Evolutionary conservation across 805 yeast species (phyloP).

Genomic region (Pichia kluyveri): DNA sequence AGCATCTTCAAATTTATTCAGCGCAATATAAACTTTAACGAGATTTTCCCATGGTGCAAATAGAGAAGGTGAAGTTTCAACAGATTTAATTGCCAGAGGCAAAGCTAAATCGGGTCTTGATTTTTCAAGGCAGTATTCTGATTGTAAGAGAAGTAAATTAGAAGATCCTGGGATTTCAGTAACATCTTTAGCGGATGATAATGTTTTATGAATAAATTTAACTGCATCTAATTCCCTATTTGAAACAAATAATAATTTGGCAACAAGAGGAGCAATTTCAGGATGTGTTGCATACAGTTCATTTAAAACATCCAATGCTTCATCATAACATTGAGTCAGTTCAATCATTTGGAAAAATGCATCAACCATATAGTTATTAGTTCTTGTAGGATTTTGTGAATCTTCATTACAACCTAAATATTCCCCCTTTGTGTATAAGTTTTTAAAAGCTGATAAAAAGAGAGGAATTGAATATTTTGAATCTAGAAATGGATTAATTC

Average conservation of each 20-base stretch:
- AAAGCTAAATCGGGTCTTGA: conserved; percentile 48
- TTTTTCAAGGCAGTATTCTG: conserved; percentile 47
- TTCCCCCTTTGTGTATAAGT: conserved; percentile 56
- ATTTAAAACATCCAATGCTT: conserved; percentile 50
- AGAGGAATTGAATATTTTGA: conserved; percentile 34
- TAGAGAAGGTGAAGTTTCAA: conserved; percentile 65
- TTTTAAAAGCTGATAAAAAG: conserved; percentile 59
- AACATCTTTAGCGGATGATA: conserved; percentile 17
- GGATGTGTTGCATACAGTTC: conserved; percentile 45
- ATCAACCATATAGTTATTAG: conserved; percentile 65
- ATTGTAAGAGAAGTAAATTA: conserved; percentile 44
- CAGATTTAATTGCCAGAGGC: conserved; percentile 52
- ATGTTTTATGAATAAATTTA: conserved; percentile 40
- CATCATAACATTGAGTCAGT: conserved; percentile 54
- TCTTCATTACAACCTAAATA: conserved; percentile 57
- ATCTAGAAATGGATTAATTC: conserved; percentile 61
- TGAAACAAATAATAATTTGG: conserved; percentile 41
- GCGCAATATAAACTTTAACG: conserved; percentile 52
- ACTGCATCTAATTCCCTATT: conserved; percentile 57
- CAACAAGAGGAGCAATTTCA: conserved; percentile 48
- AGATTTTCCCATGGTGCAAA: conserved; percentile 66
- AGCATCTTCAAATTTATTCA: conserved; percentile 64
- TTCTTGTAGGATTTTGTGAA: conserved; percentile 56
- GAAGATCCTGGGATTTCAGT: conserved; percentile 42
- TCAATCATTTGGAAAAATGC: conserved; percentile 58